Conservation (phyloP, 2,329 filamentous ascomycete genomes). For the Aquanectria penicillioides region DNA sequence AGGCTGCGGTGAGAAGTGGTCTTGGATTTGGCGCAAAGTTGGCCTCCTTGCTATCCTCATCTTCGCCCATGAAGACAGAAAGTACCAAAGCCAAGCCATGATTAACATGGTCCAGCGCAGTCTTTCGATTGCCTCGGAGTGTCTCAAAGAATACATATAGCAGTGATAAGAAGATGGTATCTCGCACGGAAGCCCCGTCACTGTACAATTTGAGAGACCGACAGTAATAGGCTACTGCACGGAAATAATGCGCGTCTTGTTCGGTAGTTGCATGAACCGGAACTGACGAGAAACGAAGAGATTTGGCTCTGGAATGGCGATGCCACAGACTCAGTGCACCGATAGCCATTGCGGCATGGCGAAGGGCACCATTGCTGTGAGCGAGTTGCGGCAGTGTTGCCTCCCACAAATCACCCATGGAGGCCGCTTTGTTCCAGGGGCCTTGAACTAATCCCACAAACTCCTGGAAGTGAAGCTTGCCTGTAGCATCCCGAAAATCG, state of each 20-base stretch:
- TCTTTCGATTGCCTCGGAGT: conserved; percentile 42
- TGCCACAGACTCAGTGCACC: conserved; percentile 41
- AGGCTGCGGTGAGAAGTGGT: conserved; percentile 27
- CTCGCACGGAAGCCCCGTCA: conserved; percentile 38
- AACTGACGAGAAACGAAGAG: background rate
- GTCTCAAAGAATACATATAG: conserved; percentile 46
- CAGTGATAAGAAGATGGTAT: conserved; percentile 45
- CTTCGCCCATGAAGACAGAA: conserved; percentile 41
- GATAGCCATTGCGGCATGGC: conserved; percentile 45
- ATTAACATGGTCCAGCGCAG: conserved; percentile 48
- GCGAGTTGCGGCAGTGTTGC: conserved; percentile 45
- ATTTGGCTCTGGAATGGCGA: background rate
- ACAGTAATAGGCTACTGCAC: conserved; percentile 49
- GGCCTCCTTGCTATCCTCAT: conserved; percentile 14
- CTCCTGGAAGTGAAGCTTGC: conserved; percentile 43
- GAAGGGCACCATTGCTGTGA: conserved; percentile 38
- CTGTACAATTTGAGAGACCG: conserved; percentile 45
- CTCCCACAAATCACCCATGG: conserved; percentile 40
- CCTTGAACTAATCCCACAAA: conserved; percentile 42
- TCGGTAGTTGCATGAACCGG: background rate
- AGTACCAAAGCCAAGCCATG: conserved; percentile 48
- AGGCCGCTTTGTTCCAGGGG: conserved; percentile 42
- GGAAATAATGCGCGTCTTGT: conserved; percentile 39
- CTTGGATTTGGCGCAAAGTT: conserved; percentile 34
- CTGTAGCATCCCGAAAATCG: conserved; percentile 22